These are phyloP conservation scores for Cercospora nicotianae DNA, from an alignment of 2,329 filamentous ascomycete species.

Conservation along the genomic window DNA sequence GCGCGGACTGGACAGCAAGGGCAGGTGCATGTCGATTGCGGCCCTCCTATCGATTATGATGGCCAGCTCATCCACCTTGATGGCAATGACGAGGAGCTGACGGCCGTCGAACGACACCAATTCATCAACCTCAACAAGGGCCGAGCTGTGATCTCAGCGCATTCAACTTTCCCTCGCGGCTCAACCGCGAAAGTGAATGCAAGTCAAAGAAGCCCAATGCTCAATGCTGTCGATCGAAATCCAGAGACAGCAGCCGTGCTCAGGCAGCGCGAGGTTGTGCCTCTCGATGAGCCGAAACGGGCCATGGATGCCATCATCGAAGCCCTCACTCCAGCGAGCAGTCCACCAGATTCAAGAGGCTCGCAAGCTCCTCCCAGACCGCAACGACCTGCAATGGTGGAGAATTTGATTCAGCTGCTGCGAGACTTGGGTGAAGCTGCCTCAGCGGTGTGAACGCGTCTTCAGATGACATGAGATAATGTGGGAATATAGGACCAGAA, in stretches of 20 bases:
- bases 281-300: constrained; percentile 20
- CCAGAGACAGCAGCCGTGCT: constrained; percentile 17
- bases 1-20: constrained; percentile 3
- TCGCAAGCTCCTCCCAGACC: constrained; percentile 6
- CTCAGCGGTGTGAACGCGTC: constrained; percentile 16
- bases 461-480: not conserved
- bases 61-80: constrained; percentile 25
- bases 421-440: constrained; percentile 25
- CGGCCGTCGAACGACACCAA: constrained; percentile 22
- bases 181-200: constrained; percentile 10
- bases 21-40: not conserved
- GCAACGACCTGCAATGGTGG: constrained; percentile 26
- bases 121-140: constrained; percentile 27
- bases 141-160: constrained; percentile 23
- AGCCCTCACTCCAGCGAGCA: constrained; percentile 23
- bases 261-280: constrained; percentile 17
- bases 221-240: constrained; percentile 13
- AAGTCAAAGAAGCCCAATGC: constrained; percentile 11
- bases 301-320: constrained; percentile 28
- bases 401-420: constrained; percentile 28
- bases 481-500: not conserved
- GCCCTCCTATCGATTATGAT: constrained; percentile 21
- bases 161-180: constrained; percentile 18
- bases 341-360: constrained; percentile 17
- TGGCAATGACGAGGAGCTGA: constrained; percentile 23